Conservation (phyloP, 306 rosid genomes). For the Lagenaria siceraria region DNA sequence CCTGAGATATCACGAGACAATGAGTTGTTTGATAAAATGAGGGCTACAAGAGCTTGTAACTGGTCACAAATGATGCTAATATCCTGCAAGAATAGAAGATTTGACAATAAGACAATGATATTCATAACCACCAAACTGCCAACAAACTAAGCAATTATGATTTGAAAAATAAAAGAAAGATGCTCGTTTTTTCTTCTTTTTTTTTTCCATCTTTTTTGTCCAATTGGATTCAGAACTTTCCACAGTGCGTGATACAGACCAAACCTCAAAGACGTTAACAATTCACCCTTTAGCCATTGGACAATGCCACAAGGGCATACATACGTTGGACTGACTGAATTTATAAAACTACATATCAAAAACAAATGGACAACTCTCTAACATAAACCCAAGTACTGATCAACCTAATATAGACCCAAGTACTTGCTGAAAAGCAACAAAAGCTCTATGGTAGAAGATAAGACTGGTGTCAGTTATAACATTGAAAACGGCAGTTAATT, state of each 20-base stretch:
- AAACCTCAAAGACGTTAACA: neutral
- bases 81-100: slow-evolving; percentile 49
- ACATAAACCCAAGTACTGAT: neutral
- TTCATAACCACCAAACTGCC: neutral
- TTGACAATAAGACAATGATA: neutral
- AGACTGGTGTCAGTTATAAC: neutral
- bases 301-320: neutral
- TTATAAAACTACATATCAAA: neutral
- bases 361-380: neutral
- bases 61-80: slow-evolving; percentile 67
- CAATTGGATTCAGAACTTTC: neutral
- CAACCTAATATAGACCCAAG: neutral
- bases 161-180: neutral
- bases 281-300: neutral
- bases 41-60: slow-evolving; percentile 46
- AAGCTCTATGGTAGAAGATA: neutral
- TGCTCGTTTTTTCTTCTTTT: neutral
- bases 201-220: neutral
- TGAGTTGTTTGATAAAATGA: slow-evolving; percentile 61
- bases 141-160: neutral
- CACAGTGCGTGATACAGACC: neutral
- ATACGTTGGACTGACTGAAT: neutral
- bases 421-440: neutral
- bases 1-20: slow-evolving; percentile 42
- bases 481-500: neutral